Conservation (phyloP, 495 filamentous ascomycete species). For the Penicillium steckii region DNA sequence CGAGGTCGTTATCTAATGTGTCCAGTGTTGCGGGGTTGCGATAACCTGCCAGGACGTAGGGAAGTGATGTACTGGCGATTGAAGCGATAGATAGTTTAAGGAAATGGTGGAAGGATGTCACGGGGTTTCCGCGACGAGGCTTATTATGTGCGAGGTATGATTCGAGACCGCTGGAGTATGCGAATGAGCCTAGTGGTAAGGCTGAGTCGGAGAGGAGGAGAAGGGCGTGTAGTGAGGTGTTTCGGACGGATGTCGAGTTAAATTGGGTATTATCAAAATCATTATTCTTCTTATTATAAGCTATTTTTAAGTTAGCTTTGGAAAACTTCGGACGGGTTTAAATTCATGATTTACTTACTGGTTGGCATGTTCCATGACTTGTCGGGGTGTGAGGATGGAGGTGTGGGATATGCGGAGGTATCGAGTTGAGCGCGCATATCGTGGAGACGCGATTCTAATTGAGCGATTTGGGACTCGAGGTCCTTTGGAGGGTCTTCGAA, state of each 20-base stretch:
- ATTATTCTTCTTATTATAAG: neutral
- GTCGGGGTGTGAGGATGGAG: constrained; percentile 24
- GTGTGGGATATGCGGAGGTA: constrained; percentile 16
- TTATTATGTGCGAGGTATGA: constrained; percentile 85
- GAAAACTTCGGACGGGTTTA: too few relatives aligned
- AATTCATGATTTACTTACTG: constrained; percentile 5
- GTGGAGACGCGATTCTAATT: constrained; percentile 24
- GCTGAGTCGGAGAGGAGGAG: constrained; percentile 94
- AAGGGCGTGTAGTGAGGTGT: constrained; percentile 63
- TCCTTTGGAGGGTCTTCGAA: constrained; percentile 7
- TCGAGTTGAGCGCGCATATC: constrained; percentile 24
- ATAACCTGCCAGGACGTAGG: constrained; percentile 79
- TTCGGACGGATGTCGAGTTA: constrained; percentile 6
- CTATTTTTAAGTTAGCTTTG: too few relatives aligned
- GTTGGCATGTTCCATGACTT: constrained; percentile 13
- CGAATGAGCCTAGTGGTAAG: constrained; percentile 92
- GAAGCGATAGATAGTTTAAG: constrained; percentile 75
- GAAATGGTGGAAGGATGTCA: constrained; percentile 66
- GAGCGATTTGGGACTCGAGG: constrained; percentile 18
- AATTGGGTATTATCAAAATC: neutral
- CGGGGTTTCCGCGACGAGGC: constrained; percentile 35
- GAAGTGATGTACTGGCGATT: constrained; percentile 75
- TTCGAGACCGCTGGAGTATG: constrained; percentile 91
- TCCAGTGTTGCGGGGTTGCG: constrained; percentile 54
- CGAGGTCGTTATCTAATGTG: constrained; percentile 76